Percentiles rank a stretch among this genome's conserved stretches.
phyloP scores from a whole-genome alignment of 192 early-diverging fungal genomes.

The Mortierella antarctica region DNA sequence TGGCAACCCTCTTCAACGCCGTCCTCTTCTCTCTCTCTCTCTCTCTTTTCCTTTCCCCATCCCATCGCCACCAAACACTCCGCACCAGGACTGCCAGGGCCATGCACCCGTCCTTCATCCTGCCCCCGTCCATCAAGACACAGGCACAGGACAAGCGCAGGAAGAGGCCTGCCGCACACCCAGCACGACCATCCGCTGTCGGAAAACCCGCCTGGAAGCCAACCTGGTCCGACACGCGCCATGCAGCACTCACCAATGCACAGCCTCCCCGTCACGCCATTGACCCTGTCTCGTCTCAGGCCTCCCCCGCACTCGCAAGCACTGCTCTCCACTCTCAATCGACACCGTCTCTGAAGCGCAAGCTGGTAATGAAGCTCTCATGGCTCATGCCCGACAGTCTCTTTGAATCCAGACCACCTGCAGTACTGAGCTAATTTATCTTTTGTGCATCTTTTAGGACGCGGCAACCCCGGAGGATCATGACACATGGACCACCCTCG shows the following conservation, averaged over 20 bases:
- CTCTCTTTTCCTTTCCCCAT: background rate
- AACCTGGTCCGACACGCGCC: background rate
- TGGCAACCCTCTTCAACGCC: too few relatives aligned
- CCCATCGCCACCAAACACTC: background rate
- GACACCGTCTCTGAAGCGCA: conserved; percentile 11
- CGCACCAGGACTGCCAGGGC: background rate
- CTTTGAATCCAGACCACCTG: too few relatives aligned
- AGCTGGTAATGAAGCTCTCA: background rate
- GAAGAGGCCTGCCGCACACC: background rate
- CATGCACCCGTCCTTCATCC: conserved; percentile 9
- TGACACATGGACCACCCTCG: too few relatives aligned
- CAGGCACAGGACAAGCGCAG: background rate
- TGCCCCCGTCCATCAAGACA: background rate
- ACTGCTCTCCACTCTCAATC: background rate
- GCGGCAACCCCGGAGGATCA: too few relatives aligned
- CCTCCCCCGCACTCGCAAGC: background rate
- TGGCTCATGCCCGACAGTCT: too few relatives aligned
- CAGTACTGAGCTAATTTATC: too few relatives aligned
- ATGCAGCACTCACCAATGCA: background rate
- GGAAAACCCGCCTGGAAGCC: background rate
- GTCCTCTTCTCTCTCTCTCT: too few relatives aligned
- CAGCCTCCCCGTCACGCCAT: background rate
- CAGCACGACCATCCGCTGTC: background rate
- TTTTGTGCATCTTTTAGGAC: too few relatives aligned
- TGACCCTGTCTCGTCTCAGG: background rate